Evolutionary conservation across 2,329 filamentous ascomycete genomes (phyloP).

Genomic region (Purpureocillium lavendulum): DNA sequence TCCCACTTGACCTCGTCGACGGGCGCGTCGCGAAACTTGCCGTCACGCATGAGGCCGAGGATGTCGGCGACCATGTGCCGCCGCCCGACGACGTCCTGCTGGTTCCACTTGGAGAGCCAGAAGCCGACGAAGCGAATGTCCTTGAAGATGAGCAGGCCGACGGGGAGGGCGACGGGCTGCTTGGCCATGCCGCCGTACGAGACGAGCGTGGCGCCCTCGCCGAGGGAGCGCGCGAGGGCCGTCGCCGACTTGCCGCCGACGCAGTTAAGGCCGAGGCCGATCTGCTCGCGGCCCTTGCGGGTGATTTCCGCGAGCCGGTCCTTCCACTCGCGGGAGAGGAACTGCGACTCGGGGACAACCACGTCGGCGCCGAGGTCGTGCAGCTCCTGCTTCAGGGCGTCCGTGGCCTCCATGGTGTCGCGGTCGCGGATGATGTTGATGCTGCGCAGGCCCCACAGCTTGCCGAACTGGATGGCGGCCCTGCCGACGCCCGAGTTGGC

Average conservation of each 20-base stretch:
- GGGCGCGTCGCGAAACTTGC: constrained; percentile 76
- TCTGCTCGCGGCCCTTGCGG: constrained; percentile 58
- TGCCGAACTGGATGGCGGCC: constrained; percentile 80
- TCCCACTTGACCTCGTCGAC: constrained; percentile 77
- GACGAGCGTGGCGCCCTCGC: constrained; percentile 64
- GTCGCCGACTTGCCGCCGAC: constrained; percentile 83
- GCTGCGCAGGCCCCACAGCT: constrained; percentile 79
- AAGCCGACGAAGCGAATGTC: constrained; percentile 85
- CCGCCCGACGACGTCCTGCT: constrained; percentile 65
- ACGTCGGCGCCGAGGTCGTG: constrained; percentile 45
- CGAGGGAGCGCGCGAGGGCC: constrained; percentile 66
- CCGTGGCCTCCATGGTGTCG: constrained; percentile 54
- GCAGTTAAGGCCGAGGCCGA: constrained; percentile 82
- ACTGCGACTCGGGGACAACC: constrained; percentile 48
- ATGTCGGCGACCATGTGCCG: constrained; percentile 78
- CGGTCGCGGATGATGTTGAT: constrained; percentile 83
- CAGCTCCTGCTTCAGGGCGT: constrained; percentile 46
- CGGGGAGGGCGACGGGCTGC: constrained; percentile 73
- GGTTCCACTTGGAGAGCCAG: constrained; percentile 89
- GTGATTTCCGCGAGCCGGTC: constrained; percentile 58
- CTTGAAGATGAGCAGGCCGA: constrained; percentile 87
- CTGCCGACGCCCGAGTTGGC: constrained; percentile 91
- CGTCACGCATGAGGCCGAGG: constrained; percentile 62
- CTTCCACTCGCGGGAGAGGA: constrained; percentile 50
- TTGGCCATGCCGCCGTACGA: constrained; percentile 95